Base-by-base conservation (phyloP, 2,329 filamentous ascomycete species). In the Ramichloridium luteum region DNA sequence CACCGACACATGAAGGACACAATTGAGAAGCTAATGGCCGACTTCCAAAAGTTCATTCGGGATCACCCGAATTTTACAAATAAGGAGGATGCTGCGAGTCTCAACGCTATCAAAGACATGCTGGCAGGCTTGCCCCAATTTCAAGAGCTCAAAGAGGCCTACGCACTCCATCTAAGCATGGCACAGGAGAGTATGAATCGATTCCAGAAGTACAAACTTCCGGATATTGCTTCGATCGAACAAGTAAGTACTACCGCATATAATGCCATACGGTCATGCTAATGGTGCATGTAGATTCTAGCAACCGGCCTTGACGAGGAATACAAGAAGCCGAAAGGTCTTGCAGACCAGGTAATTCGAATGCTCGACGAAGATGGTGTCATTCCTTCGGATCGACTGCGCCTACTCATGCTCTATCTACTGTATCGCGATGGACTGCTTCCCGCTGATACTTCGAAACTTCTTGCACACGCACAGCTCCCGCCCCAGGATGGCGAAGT, bases 1-100 rank as follows among this genome's bases (percentile, higher is more conserved):
- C 90, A 98, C 59, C 72, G 76, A 31, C 90, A 98, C 58, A 98
- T 98, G 90, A 93, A 93, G 55, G 86, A 96, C 55, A 90, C 90
- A 3, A 86, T 96, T 47, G 82, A 88, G 51, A 92, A 88, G 57
- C 67, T 98, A 38, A 90, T 88, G 67, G 72, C 75, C 35, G 88
- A 96, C 53, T 96, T 98, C 51, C 77, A 85, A 48, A 86, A 77
- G 51, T 98, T 98, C 59, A 71, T 93, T 48, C 74, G 78, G 26
- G 77, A 90, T 38, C 93, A 98, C 53, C 81, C 86, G 10, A 83
- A 96, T 51, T 96, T 96, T 50, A 82, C 83, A 9, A 77, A 90
- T 41, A 68, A 39, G 41, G 72, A 80, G 35, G 70, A 76, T 17
- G 68, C 74, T 78, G 77, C 25, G 4, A 92, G 74, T 51, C 65